Evolutionary conservation across 2,329 filamentous ascomycete genomes (phyloP).

Genomic region (Colletotrichum trifolii): DNA sequence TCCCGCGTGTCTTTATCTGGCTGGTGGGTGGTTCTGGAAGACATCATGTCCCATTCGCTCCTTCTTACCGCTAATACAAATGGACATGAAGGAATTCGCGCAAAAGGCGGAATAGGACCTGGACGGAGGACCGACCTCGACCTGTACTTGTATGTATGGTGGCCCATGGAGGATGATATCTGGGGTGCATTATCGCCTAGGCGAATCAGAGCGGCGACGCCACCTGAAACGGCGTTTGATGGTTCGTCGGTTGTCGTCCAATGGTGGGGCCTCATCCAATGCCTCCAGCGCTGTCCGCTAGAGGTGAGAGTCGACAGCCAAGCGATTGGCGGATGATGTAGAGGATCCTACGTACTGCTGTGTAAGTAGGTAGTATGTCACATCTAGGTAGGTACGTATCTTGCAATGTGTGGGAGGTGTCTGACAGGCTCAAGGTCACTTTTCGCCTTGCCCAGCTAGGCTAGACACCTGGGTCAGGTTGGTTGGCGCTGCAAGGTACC

Average conservation of each 20-base stretch:
- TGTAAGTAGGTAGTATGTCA: too few relatives aligned
- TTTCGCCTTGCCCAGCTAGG: too few relatives aligned
- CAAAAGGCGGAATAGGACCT: not conserved
- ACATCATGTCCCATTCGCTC: slow-evolving; percentile 5
- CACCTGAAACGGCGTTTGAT: slow-evolving; percentile 32
- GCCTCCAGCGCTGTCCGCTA: not conserved
- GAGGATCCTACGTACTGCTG: too few relatives aligned
- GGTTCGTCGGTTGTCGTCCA: slow-evolving; percentile 29
- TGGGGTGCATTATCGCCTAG: slow-evolving; percentile 7
- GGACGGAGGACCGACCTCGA: too few relatives aligned
- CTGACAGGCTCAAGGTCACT: too few relatives aligned
- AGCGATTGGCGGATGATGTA: slow-evolving; percentile 30
- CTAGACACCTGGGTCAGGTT: not conserved
- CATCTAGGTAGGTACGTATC: too few relatives aligned
- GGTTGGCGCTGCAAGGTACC: slow-evolving; percentile 36
- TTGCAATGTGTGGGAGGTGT: too few relatives aligned
- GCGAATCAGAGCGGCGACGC: slow-evolving; percentile 27
- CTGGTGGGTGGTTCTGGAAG: not conserved
- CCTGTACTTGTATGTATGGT: too few relatives aligned
- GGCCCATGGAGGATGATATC: not conserved
- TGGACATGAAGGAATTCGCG: not conserved
- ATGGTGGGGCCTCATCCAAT: slow-evolving; percentile 2
- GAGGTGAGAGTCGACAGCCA: not conserved
- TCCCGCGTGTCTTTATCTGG: slow-evolving; percentile 10
- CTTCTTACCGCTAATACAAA: slow-evolving; percentile 17